Evolutionary conservation across 768 basidiomycete species (phyloP), one percentile per base, ranked within the genome.

Genomic region (Rhizopogon roseolus): DNA sequence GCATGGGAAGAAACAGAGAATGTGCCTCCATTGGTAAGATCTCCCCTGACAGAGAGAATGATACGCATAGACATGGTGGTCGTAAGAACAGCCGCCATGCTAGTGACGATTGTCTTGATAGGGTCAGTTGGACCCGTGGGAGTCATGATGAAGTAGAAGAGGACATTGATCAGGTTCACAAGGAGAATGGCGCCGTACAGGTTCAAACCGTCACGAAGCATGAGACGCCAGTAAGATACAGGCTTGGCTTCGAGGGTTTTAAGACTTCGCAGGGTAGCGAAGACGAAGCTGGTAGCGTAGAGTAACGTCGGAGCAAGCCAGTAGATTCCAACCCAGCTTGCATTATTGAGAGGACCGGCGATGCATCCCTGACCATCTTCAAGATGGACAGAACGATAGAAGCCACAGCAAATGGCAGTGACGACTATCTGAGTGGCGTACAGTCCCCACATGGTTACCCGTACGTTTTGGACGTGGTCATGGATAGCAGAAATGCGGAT

Each of bases 31-130:
- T 79, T 68, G 22, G 73, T 77, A 66, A 92, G 87, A 25, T 81
- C 67, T n/a, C 90, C 90, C 52, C 88, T 84, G 49, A 93, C 85
- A 57, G 81, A 80, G 62, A 93, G 86, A 58, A 93, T 77, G 75
- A 93, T 90, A 60, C 90, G 89, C 64, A 92, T 84, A 32, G 84
- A 81, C 91, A 93, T 93, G 16, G 90, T 90, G 39, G 88, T 85
- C 28, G 91, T 93, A 55, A 93, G 81, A 34, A 92, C 90, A 9
- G 87, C 89, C 1, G 91, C 81, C 87, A 93, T 92, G 72, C 82
- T 83, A 22, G 88, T 89, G 41, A 91, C 81, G 64, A 91, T 88
- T 36, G 90, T 92, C 66, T 81, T 85, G 75, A 93, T 81, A 56
- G 87, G 80, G 69, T 93, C 90, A 0, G 62, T 52, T 19, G 59